Base-by-base conservation (phyloP, 805 yeast genomes). In the Kluyveromyces starmeri region DNA sequence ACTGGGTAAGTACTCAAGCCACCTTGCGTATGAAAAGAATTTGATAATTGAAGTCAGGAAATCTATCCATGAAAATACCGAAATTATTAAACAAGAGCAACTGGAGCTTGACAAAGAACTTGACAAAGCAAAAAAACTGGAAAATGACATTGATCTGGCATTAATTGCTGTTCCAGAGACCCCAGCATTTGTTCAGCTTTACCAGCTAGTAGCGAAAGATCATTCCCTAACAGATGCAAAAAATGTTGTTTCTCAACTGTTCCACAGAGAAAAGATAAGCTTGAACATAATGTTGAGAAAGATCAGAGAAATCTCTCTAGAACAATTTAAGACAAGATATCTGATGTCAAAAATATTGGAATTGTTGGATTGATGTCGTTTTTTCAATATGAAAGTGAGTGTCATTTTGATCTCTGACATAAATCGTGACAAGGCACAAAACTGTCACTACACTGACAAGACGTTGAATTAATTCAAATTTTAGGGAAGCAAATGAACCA, bases 221-320 rank as follows among this genome's bases (percentile, higher is more conserved):
- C 67, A 69, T 40, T 83, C 94, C 1, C 68, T 78, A n/a, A 70
- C 71, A 20, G 95, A 88, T 50, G 65, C 88, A 1, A 61, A 75
- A 5, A 65, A 70, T 37, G 65, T 75, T 8, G 61, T 86, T 7
- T 34, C 44, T 8, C 36, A 44, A 17, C 20, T 52, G 29, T 35
- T 53, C 12, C 45, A 43, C 34, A 37, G 44, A 12, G 46, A 44
- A 12, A 22, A 27, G 4, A 27, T 56, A 7, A 22, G 46, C 5
- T 35, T 54, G 12, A 61, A 56, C 8, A 27, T 38, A 2, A 57
- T 58, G 27, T 43, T 55, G 35, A 50, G 50, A 39, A 64, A 70
- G 19, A 60, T 71, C 0, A 60, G 89, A 38, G 62, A 63, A 26
- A 54, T 77, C 14, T 80, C 83, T 1, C 62, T 86, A 33, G 75